Percentiles rank a stretch among this genome's conserved stretches.
These are phyloP conservation scores for Macrolepiota fuliginosa DNA, from an alignment of 768 basidiomycete species.

Conservation along the genomic window DNA sequence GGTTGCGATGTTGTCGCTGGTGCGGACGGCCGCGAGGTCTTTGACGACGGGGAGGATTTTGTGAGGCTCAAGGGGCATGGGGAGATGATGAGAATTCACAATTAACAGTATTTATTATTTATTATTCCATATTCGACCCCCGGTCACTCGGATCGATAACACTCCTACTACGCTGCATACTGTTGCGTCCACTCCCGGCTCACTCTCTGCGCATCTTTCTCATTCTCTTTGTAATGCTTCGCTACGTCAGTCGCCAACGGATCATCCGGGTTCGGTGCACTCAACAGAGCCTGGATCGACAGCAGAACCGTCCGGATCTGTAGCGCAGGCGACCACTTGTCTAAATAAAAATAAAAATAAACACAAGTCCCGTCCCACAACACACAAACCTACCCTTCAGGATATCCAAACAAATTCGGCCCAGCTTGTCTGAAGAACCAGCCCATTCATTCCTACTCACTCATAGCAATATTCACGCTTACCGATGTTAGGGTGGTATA, in stretches of 20 bases:
- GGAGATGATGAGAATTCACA: neutral
- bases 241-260: slow-evolving; percentile 94
- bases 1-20: slow-evolving; percentile 13
- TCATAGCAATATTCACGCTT: slow-evolving; percentile 26
- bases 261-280: slow-evolving; percentile 95
- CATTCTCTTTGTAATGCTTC: slow-evolving; percentile 98
- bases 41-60: slow-evolving; percentile 19
- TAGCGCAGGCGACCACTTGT: slow-evolving; percentile 99
- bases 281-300: slow-evolving; percentile 94
- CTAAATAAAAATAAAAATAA: slow-evolving; percentile 37
- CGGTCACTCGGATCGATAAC: slow-evolving; percentile 8
- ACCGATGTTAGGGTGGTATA: slow-evolving; percentile 99
- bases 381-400: slow-evolving; percentile 69
- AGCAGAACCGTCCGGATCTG: slow-evolving; percentile 98
- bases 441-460: slow-evolving; percentile 4
- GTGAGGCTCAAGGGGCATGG: slow-evolving; percentile 7
- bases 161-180: slow-evolving; percentile 52
- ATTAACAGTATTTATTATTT: slow-evolving; percentile 7
- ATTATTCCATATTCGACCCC: slow-evolving; percentile 7
- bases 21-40: slow-evolving; percentile 17
- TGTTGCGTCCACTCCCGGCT: slow-evolving; percentile 95
- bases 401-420: slow-evolving; percentile 97
- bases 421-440: slow-evolving; percentile 79
- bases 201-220: slow-evolving; percentile 88
- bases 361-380: neutral